These are phyloP conservation scores for Chara braunii DNA, from an alignment of 139 green algal genomes.

Conservation along the genomic window DNA sequence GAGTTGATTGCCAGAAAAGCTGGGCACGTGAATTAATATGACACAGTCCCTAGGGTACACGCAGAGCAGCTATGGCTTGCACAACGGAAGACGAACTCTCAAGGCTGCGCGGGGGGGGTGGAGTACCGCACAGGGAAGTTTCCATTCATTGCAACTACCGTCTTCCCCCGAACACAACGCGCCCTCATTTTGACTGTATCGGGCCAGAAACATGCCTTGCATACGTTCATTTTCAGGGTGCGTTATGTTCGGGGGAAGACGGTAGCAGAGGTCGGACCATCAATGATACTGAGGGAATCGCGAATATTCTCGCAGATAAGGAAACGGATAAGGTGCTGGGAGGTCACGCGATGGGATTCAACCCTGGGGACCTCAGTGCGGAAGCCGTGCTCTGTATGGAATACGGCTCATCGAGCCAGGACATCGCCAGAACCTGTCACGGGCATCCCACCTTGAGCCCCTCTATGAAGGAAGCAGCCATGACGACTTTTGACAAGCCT, in stretches of 20 bases:
- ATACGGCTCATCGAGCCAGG: slow-evolving; percentile 74
- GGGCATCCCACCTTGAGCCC: slow-evolving; percentile 93
- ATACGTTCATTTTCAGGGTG: too few species aligned
- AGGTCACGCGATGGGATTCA: slow-evolving; percentile 86
- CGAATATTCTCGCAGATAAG: slow-evolving; percentile 88
- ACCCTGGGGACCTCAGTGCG: slow-evolving; percentile 76
- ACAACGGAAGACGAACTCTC: slow-evolving; percentile 74
- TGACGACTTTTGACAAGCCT: slow-evolving; percentile 76
- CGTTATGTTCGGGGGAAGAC: too few species aligned
- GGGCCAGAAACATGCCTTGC: too few species aligned
- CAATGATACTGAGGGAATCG: slow-evolving; percentile 64
- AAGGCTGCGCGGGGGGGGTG: slow-evolving; percentile 55
- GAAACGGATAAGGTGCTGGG: slow-evolving; percentile 93
- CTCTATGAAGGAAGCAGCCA: slow-evolving; percentile 92
- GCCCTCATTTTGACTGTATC: too few species aligned
- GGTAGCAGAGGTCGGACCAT: slow-evolving; percentile 82
- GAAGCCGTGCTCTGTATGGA: slow-evolving; percentile 84
- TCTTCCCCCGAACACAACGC: too few species aligned
- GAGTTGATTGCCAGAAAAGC: slow-evolving; percentile 83
- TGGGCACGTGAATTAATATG: slow-evolving; percentile 97
- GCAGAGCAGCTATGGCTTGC: slow-evolving; percentile 74
- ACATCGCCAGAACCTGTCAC: slow-evolving; percentile 95
- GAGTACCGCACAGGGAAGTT: slow-evolving; percentile 91
- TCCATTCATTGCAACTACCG: slow-evolving; percentile 94
- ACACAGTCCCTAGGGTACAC: slow-evolving; percentile 94